Percentiles rank a stretch among this genome's conserved stretches.
Conservation (phyloP, 768 basidiomycete species). For the Suillus occidentalis region DNA sequence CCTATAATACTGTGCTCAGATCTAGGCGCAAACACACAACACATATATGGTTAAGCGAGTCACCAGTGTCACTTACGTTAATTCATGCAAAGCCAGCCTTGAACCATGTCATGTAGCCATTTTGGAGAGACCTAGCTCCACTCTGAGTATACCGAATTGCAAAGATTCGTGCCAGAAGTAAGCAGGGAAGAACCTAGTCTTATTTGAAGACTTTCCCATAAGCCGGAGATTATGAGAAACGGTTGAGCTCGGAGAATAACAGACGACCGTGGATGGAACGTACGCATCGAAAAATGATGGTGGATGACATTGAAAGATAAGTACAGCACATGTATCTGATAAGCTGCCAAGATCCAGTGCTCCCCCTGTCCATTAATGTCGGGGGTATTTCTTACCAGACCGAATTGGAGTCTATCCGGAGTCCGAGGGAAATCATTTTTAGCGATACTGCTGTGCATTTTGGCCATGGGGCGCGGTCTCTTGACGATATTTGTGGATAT, state of each 20-base stretch:
- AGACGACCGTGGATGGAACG: not conserved
- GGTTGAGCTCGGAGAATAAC: not conserved
- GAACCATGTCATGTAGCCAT: no score
- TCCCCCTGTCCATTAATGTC: not conserved
- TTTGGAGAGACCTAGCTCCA: not conserved
- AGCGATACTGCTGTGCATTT: not conserved
- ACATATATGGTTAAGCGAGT: not conserved
- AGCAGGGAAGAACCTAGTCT: not conserved
- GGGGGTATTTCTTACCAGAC: not conserved
- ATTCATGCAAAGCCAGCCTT: not conserved
- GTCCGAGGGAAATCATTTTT: not conserved
- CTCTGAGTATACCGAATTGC: not conserved
- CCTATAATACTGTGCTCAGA: not conserved
- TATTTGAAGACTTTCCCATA: not conserved
- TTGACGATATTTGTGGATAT: no score
- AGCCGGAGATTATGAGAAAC: not conserved
- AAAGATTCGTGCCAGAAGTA: not conserved
- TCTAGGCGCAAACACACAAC: not conserved
- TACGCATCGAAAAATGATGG: not conserved
- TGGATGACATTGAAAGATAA: not conserved
- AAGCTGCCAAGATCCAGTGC: not conserved
- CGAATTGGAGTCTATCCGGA: not conserved
- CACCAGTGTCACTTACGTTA: not conserved
- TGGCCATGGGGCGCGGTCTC: not conserved
- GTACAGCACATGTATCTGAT: not conserved